Base-by-base conservation (phyloP, 768 basidiomycete genomes). In the Termitomyces sp. region DNA sequence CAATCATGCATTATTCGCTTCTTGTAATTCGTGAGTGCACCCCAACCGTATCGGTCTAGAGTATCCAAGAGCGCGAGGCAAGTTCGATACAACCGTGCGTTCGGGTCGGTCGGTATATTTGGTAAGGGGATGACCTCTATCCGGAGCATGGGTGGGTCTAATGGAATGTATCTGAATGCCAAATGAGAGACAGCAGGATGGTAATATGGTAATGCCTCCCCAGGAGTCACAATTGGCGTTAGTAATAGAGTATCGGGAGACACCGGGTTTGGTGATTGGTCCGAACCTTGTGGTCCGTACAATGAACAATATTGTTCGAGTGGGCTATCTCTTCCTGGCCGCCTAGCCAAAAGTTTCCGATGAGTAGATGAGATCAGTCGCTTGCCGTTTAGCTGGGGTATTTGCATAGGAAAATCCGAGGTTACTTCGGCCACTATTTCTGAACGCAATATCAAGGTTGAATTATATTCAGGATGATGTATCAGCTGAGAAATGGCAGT, bases 381-480 rank as follows among this genome's bases (percentile, higher is more conserved):
- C 18, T 66, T 58, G 0, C 72, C 78, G 2, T 73, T 64, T 24
- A 87, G 60, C 1, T 34, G 39, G 0, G 81, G 80, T 6, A 79
- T 57, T 0, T 60, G 36, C 1, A 56, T 15, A 0, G 77, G 75
- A 44, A 78, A 69, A 8, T 73, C 64, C 5, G 64, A 63, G 7
- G 62, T 68, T 24, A 68, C 62, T 46, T 85, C 79, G 6, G 69
- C 67, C 20, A 90, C 50, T 3, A 80, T 81, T 39, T 96, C 91
- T 0, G 94, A 90, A 2, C 95, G 84, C 18, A 98, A 75, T 56
- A 98, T 96, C 28, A 96, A 80, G 0, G 91, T 89, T 0, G 92
- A 93, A 67, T 95, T 96, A 69, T 92, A 92, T 66, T 98, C 95
- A 6, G 95, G 95, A 66, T 96, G 93, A 37, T 89, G 81, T 7